phyloP scores from a whole-genome alignment of 768 basidiomycete genomes.

The Rhizopogon vesiculosus region DNA sequence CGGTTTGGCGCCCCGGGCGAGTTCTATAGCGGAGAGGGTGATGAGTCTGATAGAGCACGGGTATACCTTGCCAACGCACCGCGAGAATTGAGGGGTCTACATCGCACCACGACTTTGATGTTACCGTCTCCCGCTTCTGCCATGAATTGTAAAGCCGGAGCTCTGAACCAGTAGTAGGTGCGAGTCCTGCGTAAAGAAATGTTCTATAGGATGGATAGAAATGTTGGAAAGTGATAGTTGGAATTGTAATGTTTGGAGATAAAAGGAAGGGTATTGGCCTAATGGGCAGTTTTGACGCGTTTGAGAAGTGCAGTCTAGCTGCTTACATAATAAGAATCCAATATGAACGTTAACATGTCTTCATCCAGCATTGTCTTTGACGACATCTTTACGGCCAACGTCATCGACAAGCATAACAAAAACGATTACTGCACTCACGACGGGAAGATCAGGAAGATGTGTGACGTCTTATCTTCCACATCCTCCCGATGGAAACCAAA shows the following conservation, averaged over 20 bases:
- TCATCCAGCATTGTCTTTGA: conserved; percentile 67
- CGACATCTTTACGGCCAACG: conserved; percentile 81
- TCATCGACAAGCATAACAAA: conserved; percentile 72
- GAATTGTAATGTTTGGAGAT: conserved; percentile 1
- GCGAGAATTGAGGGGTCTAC: conserved; percentile 92
- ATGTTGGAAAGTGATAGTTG: conserved; percentile 5
- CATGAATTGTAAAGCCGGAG: conserved; percentile 36
- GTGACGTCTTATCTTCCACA: no score
- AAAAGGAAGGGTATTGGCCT: conserved; percentile 3
- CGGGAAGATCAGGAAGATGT: no score
- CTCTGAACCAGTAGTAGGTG: conserved; percentile 7
- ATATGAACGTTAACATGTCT: no score
- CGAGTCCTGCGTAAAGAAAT: conserved; percentile 5
- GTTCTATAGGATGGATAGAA: neutral
- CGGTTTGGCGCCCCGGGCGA: conserved; percentile 87
- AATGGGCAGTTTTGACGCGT: conserved; percentile 5
- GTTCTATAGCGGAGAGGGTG: conserved; percentile 46
- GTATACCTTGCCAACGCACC: conserved; percentile 46
- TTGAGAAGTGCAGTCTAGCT: neutral
- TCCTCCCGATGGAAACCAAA: no score
- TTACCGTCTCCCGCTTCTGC: conserved; percentile 80
- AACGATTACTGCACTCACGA: no score
- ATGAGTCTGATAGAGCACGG: neutral
- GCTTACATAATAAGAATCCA: neutral
- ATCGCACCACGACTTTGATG: conserved; percentile 93